Percentiles rank a stretch among this genome's conserved stretches.
Conservation (phyloP, 2,329 filamentous ascomycete genomes). For the Alternaria sp. region DNA sequence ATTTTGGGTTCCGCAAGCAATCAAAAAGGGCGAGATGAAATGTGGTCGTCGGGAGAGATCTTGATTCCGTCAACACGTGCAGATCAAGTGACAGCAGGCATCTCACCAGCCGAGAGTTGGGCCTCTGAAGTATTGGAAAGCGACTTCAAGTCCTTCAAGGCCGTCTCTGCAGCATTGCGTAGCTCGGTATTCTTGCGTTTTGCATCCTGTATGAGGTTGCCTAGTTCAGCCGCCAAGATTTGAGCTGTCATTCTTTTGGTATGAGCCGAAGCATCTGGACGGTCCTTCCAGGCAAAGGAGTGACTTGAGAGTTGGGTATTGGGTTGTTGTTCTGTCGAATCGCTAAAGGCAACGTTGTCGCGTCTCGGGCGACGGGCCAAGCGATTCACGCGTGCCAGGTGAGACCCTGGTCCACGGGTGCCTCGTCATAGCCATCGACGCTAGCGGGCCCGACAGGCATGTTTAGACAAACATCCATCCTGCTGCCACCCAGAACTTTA, state of each 20-base stretch:
- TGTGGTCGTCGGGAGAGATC: constrained; percentile 81
- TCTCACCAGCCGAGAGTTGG: constrained; percentile 72
- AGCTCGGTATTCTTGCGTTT: constrained; percentile 94
- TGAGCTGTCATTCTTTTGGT: constrained; percentile 79
- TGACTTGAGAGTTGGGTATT: constrained; percentile 1
- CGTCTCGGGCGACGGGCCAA: constrained; percentile 26
- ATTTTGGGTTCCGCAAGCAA: constrained; percentile 90
- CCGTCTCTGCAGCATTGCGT: constrained; percentile 90
- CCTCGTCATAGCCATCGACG: constrained; percentile 20
- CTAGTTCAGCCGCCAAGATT: constrained; percentile 85
- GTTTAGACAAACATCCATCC: constrained; percentile 17
- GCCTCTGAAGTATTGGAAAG: constrained; percentile 77
- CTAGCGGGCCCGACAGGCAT: constrained; percentile 15
- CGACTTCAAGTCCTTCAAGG: constrained; percentile 84
- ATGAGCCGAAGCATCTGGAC: constrained; percentile 30
- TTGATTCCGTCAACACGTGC: constrained; percentile 48
- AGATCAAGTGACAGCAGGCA: not conserved
- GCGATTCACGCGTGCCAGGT: constrained; percentile 16
- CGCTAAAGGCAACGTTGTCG: constrained; percentile 18
- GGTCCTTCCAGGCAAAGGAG: constrained; percentile 18
- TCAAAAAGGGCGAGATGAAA: constrained; percentile 92
- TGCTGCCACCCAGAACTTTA: constrained; percentile 7
- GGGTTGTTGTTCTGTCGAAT: constrained; percentile 19
- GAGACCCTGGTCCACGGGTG: constrained; percentile 17
- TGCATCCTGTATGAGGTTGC: constrained; percentile 91